phyloP scores from a whole-genome alignment of 2,329 filamentous ascomycete genomes.

The Scedosporium boydii region DNA sequence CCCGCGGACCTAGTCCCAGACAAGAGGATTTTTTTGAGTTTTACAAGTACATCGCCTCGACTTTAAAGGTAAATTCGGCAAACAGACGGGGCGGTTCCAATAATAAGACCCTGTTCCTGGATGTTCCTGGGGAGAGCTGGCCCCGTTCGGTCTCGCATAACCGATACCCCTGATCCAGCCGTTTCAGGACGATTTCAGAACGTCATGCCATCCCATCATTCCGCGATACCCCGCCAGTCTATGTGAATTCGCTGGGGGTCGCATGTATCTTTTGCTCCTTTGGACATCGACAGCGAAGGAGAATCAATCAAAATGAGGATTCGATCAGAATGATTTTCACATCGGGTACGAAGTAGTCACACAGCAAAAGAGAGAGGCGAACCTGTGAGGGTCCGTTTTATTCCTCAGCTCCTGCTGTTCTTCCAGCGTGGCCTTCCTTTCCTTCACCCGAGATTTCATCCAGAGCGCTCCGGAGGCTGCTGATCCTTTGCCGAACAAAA shows the following conservation, averaged over 20 bases:
- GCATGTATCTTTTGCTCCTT: neutral
- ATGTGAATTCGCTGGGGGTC: neutral
- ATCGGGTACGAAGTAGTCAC: neutral
- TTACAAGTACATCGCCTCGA: neutral
- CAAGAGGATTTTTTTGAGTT: neutral
- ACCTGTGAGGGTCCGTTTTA: neutral
- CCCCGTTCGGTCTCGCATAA: neutral
- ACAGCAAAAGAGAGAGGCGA: neutral
- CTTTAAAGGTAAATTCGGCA: too few species aligned
- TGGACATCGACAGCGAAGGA: neutral
- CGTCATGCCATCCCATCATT: neutral
- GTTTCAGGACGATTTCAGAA: conserved; percentile 1
- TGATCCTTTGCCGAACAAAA: conserved; percentile 1
- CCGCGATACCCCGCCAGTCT: neutral
- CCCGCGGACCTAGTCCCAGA: neutral
- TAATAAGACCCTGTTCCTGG: too few species aligned
- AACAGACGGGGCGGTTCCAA: too few species aligned
- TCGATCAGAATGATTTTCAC: neutral
- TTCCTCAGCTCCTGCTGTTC: neutral
- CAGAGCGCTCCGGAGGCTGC: conserved; percentile 8
- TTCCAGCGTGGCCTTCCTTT: neutral
- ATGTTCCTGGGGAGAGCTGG: too few species aligned
- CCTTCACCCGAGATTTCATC: conserved; percentile 7
- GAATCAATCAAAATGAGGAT: neutral
- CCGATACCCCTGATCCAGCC: neutral